Evolutionary conservation across 192 early-diverging fungal species (phyloP).

Genomic region (Podila epigama): DNA sequence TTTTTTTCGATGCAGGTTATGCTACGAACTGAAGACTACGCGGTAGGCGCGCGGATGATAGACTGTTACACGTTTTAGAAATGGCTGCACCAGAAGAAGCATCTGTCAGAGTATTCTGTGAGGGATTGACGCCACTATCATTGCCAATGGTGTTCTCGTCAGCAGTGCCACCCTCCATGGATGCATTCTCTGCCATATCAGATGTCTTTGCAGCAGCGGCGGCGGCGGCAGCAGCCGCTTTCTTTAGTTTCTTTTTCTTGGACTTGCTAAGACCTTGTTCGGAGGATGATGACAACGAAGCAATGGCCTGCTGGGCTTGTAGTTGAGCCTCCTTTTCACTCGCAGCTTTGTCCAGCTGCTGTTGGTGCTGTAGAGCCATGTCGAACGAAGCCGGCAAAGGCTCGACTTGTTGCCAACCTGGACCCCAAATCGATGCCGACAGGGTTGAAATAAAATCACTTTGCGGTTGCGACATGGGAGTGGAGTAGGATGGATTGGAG

Average conservation of each 20-base stretch:
- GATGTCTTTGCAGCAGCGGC: neutral
- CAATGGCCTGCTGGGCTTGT: neutral
- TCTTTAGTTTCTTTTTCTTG: constrained; percentile 24
- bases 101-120: neutral
- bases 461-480: neutral
- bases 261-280: constrained; percentile 15
- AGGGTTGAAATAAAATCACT: constrained; percentile 8
- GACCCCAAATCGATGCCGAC: constrained; percentile 41
- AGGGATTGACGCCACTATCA: neutral
- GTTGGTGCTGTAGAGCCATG: constrained; percentile 11
- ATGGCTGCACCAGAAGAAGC: neutral
- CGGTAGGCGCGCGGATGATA: constrained; percentile 24
- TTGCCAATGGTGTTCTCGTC: too few relatives aligned
- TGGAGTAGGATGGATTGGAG: neutral
- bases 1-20: neutral
- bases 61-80: neutral
- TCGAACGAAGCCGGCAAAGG: constrained; percentile 37
- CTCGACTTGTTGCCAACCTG: constrained; percentile 45
- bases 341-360: neutral
- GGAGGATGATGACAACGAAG: too few relatives aligned
- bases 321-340: constrained; percentile 25
- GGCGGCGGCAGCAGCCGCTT: constrained; percentile 19
- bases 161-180: neutral
- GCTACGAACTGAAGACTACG: constrained; percentile 43
- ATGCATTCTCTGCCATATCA: neutral